Conservation (phyloP, 768 basidiomycete species). For the Amanita inopinata region DNA sequence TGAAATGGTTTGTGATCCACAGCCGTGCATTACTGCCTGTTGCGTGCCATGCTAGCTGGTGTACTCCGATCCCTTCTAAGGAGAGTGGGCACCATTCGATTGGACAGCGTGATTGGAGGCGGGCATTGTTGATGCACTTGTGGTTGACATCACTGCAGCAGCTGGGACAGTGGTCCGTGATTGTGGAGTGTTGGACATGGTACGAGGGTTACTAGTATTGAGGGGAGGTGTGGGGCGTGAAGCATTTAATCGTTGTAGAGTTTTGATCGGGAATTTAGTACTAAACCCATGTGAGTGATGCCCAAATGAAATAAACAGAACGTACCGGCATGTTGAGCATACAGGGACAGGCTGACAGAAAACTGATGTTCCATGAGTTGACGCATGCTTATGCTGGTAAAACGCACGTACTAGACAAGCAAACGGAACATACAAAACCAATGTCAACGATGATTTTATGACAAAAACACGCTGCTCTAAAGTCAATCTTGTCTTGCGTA, state of each 20-base stretch:
- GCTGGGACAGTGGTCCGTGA: conserved; percentile 16
- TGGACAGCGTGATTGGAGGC: background rate
- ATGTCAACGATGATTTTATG: conserved; percentile 95
- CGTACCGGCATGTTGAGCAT: conserved; percentile 88
- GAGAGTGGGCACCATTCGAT: conserved; percentile 2
- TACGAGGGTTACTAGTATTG: conserved; percentile 14
- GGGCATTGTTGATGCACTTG: conserved; percentile 14
- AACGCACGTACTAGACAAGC: conserved; percentile 74
- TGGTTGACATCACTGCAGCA: background rate
- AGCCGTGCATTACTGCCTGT: too few relatives aligned
- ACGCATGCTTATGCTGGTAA: conserved; percentile 3
- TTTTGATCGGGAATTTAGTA: conserved; percentile 93
- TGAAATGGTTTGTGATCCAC: too few relatives aligned
- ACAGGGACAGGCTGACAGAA: conserved; percentile 92
- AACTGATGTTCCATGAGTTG: conserved; percentile 36
- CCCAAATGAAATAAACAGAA: conserved; percentile 12
- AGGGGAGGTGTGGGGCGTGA: conserved; percentile 12
- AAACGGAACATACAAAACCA: conserved; percentile 98
- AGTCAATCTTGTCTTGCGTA: conserved; percentile 92
- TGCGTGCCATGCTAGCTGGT: too few relatives aligned
- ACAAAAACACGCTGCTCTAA: conserved; percentile 97
- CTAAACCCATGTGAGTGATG: conserved; percentile 25
- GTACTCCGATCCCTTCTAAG: too few relatives aligned
- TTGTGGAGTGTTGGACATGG: conserved; percentile 25
- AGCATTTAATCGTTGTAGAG: conserved; percentile 72